These are phyloP conservation scores for Trichophyton rubrum DNA, from an alignment of 2,329 filamentous ascomycete species.

Conservation along the genomic window DNA sequence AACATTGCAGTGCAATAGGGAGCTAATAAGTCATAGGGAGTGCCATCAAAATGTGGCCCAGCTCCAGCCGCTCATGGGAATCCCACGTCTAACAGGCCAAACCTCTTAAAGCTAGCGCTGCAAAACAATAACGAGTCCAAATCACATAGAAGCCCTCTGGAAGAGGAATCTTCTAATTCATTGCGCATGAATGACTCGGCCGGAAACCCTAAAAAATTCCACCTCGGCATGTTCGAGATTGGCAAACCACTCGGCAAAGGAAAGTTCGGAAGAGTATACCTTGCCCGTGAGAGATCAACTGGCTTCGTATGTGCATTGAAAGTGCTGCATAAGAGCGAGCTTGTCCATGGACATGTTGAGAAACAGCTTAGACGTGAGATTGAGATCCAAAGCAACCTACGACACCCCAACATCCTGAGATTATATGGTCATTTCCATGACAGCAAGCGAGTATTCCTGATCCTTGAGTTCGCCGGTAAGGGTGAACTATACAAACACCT, in stretches of 20 bases:
- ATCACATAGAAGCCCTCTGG: slow-evolving; percentile 15
- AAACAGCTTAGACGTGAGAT: slow-evolving; percentile 81
- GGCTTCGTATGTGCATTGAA: slow-evolving; percentile 80
- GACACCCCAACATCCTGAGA: slow-evolving; percentile 73
- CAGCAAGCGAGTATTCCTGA: slow-evolving; percentile 74
- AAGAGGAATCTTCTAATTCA: slow-evolving; percentile 13
- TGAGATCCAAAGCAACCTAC: slow-evolving; percentile 77
- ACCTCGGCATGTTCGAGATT: slow-evolving; percentile 90
- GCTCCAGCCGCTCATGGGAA: slow-evolving; percentile 12
- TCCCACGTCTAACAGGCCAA: slow-evolving; percentile 48
- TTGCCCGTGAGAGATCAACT: slow-evolving; percentile 64
- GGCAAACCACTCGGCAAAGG: slow-evolving; percentile 75
- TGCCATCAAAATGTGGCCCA: not conserved
- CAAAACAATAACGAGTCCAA: slow-evolving; percentile 54
- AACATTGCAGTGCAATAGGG: not conserved
- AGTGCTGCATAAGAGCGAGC: slow-evolving; percentile 71
- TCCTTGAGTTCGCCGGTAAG: slow-evolving; percentile 74
- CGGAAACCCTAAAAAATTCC: slow-evolving; percentile 47
- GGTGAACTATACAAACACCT: slow-evolving; percentile 83
- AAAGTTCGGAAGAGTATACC: slow-evolving; percentile 77
- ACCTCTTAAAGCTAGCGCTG: slow-evolving; percentile 74
- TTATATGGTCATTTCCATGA: slow-evolving; percentile 84
- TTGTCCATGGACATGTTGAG: slow-evolving; percentile 69
- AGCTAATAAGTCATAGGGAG: not conserved
- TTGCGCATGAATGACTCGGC: slow-evolving; percentile 20